Percentiles rank a stretch among this genome's conserved stretches.
Conservation (phyloP, 768 basidiomycete species). For the Boletus speciosus region DNA sequence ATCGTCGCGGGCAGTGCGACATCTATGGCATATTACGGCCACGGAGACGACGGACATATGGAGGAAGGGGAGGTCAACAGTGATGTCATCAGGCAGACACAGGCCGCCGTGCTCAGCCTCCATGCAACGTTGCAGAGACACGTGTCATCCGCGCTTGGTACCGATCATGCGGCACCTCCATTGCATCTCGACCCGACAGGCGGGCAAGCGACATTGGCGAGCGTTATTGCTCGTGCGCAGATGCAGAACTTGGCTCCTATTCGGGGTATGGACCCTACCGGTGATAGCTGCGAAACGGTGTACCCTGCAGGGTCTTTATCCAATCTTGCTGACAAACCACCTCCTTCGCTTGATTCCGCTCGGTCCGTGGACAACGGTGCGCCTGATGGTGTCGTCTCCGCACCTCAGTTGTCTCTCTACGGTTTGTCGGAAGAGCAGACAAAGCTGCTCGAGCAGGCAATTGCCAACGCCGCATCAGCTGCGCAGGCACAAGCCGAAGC, state of each 20-base stretch:
- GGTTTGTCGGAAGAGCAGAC: constrained; percentile 74
- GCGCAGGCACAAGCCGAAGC: constrained; percentile 79
- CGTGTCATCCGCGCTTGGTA: constrained; percentile 55
- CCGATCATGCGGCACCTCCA: constrained; percentile 30
- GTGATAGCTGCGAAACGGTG: background rate
- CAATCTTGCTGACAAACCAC: constrained; percentile 1
- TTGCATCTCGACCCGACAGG: constrained; percentile 42
- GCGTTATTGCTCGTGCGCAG: constrained; percentile 70
- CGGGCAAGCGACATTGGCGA: constrained; percentile 67
- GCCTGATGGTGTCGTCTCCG: constrained; percentile 4
- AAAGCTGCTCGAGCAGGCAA: constrained; percentile 64
- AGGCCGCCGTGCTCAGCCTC: constrained; percentile 50
- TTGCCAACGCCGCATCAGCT: constrained; percentile 68
- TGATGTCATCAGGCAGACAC: constrained; percentile 45
- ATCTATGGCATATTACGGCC: constrained; percentile 6
- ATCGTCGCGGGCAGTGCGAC: constrained; percentile 40
- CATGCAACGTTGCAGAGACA: constrained; percentile 55
- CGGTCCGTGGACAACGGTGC: constrained; percentile 6
- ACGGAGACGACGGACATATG: constrained; percentile 26
- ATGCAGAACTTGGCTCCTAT: constrained; percentile 39
- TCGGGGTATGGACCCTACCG: constrained; percentile 5
- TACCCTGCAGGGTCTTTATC: constrained; percentile 13
- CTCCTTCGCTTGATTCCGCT: constrained; percentile 4
- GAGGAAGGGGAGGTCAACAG: constrained; percentile 65
- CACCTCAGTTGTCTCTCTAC: constrained; percentile 57